Conservation (phyloP, 495 filamentous ascomycete species). For the Tuber aestivum region DNA sequence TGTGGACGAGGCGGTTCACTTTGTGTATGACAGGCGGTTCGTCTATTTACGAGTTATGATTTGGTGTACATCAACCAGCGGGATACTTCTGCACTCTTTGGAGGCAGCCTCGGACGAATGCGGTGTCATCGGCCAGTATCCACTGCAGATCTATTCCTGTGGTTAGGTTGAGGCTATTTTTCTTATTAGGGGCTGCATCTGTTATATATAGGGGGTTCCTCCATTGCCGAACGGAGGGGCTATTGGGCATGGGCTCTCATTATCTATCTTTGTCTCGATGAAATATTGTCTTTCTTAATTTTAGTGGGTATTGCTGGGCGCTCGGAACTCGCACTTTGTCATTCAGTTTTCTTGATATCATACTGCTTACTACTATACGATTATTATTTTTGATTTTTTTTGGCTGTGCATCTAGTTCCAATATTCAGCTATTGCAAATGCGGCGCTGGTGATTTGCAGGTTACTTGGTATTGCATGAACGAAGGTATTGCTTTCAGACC, state of each 20-base stretch:
- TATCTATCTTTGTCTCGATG: background rate
- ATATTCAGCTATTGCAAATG: background rate
- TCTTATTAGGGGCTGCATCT: background rate
- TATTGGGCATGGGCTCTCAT: background rate
- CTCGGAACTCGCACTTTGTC: slow-evolving; percentile 1
- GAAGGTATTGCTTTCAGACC: background rate
- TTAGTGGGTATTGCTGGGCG: background rate
- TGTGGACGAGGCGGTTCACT: background rate
- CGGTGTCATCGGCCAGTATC: background rate
- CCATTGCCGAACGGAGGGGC: background rate
- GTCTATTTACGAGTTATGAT: slow-evolving; percentile 21
- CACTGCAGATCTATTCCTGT: slow-evolving; percentile 2
- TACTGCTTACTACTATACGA: background rate
- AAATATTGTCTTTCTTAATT: background rate
- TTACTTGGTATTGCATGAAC: background rate
- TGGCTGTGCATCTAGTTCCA: background rate
- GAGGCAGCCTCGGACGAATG: background rate
- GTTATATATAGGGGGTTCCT: background rate
- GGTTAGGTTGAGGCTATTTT: background rate
- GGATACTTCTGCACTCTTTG: background rate
- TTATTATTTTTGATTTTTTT: too few species aligned
- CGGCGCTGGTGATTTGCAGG: background rate
- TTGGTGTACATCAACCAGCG: slow-evolving; percentile 8
- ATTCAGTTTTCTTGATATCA: background rate
- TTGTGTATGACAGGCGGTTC: slow-evolving; percentile 10